phyloP scores from a whole-genome alignment of 106 monocot genomes.

The Posidonia australis region DNA sequence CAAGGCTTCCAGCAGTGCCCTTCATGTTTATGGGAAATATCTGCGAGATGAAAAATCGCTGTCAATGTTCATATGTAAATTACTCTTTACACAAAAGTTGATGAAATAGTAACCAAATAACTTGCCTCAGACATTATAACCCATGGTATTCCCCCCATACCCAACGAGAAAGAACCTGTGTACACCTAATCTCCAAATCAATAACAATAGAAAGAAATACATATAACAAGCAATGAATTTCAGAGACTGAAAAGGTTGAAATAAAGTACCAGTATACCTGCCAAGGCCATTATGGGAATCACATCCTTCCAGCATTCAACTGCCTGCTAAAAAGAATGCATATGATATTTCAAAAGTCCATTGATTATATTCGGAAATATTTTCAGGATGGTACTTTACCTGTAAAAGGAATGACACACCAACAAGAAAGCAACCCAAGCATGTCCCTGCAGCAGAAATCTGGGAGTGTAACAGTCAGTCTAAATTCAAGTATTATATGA shows the following conservation, averaged over 20 bases:
- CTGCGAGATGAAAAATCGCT: no score
- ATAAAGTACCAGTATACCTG: slow-evolving; percentile 67
- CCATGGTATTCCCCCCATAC: slow-evolving; percentile 90
- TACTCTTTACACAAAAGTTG: no score
- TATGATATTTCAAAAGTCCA: neutral
- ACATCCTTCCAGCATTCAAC: slow-evolving; percentile 23
- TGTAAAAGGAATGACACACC: slow-evolving; percentile 44
- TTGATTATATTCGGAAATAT: neutral
- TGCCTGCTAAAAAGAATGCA: slow-evolving; percentile 16
- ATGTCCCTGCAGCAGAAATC: slow-evolving; percentile 56
- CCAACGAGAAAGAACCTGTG: slow-evolving; percentile 49
- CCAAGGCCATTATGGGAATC: slow-evolving; percentile 31
- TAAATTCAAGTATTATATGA: no score
- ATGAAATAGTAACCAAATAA: neutral
- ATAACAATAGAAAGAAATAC: no score
- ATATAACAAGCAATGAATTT: no score
- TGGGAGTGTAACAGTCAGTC: slow-evolving; percentile 9
- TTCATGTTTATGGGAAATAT: slow-evolving; percentile 76
- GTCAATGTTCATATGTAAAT: no score
- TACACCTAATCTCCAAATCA: no score
- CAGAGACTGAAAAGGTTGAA: no score
- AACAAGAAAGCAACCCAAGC: slow-evolving; percentile 32
- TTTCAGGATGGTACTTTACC: slow-evolving; percentile 15
- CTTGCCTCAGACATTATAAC: slow-evolving; percentile 93
- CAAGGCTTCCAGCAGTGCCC: slow-evolving; percentile 69